Conservation (phyloP, 345 rosid genomes). For the Diplotaxis tenuifolia region DNA sequence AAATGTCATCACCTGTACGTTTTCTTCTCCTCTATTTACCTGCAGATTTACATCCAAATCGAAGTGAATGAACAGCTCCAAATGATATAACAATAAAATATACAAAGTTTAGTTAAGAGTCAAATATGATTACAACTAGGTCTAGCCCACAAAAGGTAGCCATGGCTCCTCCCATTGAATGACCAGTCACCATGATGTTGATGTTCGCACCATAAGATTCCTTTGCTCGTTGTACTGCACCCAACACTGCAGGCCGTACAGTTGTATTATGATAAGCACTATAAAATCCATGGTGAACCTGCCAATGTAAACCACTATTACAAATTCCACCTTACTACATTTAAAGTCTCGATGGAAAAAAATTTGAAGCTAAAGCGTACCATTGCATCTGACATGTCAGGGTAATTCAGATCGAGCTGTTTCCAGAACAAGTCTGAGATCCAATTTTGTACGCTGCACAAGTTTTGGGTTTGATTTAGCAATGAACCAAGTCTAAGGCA, state of each 20-base stretch:
- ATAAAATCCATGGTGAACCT: constrained; percentile 97
- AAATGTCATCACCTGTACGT: constrained; percentile 78
- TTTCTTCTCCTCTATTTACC: constrained; percentile 65
- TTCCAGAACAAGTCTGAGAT: constrained; percentile 86
- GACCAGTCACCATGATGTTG: constrained; percentile 78
- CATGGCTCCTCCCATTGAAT: constrained; percentile 99
- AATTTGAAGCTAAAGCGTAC: constrained; percentile 39
- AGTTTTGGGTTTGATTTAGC: constrained; percentile 1
- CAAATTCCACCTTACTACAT: neutral
- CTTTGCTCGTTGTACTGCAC: constrained; percentile 58
- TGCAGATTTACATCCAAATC: constrained; percentile 33
- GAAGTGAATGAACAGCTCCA: constrained; percentile 9
- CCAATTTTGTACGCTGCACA: constrained; percentile 89
- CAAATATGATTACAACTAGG: constrained; percentile 51
- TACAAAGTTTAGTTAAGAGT: neutral
- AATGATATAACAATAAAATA: neutral
- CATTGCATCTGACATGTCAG: constrained; percentile 94
- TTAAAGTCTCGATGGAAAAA: neutral
- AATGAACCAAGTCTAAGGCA: constrained; percentile 1
- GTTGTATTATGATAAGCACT: constrained; percentile 91
- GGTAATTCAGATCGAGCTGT: constrained; percentile 89
- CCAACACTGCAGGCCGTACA: constrained; percentile 69
- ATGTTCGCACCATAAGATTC: constrained; percentile 57
- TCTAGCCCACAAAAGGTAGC: constrained; percentile 91
- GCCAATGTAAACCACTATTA: constrained; percentile 5